Evolutionary conservation across 129 eudicot genomes (phyloP).

Genomic region (Flaveria sonorensis): DNA sequence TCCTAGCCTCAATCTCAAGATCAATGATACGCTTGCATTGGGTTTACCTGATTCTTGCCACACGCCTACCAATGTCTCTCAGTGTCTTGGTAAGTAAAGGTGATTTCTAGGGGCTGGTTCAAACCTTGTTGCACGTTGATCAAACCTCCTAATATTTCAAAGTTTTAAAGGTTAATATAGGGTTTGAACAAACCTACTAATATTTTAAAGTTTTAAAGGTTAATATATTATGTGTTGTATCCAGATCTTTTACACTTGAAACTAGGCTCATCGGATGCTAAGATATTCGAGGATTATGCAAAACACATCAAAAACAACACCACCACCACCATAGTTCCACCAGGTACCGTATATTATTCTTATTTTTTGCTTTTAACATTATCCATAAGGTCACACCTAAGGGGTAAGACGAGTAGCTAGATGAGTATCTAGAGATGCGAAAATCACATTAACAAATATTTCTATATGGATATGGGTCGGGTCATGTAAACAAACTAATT

Average conservation of each 20-base stretch:
- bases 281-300: conserved; percentile 50
- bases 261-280: conserved; percentile 55
- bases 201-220: not conserved
- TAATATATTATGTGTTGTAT: not conserved
- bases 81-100: conserved; percentile 53
- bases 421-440: not conserved
- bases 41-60: conserved; percentile 57
- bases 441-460: too few relatives aligned
- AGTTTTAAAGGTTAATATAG: not conserved
- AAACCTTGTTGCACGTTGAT: too few relatives aligned
- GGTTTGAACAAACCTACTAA: not conserved
- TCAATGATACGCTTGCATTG: conserved; percentile 68
- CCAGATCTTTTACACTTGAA: conserved; percentile 59
- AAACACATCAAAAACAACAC: conserved; percentile 22
- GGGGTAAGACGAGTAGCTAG: not conserved
- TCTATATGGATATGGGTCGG: too few relatives aligned
- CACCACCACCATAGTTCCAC: conserved; percentile 7
- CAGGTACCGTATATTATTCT: conserved; percentile 9
- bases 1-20: conserved; percentile 55
- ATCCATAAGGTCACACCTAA: too few relatives aligned
- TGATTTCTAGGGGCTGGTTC: not conserved
- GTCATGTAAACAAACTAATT: too few relatives aligned
- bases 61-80: conserved; percentile 37
- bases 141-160: not conserved
- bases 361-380: not conserved